Base-by-base conservation (phyloP, 148 eudicot species). In the Vaccinium vitisidaea region DNA sequence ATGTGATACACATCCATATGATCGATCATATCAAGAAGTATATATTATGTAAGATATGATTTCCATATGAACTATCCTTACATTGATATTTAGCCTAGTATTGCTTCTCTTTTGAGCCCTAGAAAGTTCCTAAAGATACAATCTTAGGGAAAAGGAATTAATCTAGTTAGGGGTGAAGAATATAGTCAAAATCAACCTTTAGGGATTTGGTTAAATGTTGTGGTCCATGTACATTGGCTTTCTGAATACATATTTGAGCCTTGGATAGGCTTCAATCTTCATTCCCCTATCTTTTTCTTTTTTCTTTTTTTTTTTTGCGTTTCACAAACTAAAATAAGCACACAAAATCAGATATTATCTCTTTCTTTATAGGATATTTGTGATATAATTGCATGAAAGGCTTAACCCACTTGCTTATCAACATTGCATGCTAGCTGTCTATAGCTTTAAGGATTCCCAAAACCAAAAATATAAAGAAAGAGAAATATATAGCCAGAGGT, bases 341-440 rank as follows among this genome's bases (percentile, higher is more conserved):
- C 27, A 63, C 70, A 23, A 63, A n/a, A 63, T 63, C 69, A 23
- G 30, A 23, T 65, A 3, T 23, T 65, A 10, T 23, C 30, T 65
- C 30, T 65, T 65, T 21, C 27, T 58, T 8, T 21, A 23, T 23
- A 8, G 14, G 13, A 63, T 0, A 23, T 9, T 6, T 55, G 3
- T 79, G 13, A 63, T n/a, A 63, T 16, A 16, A 58, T 63, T n/a
- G 69, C 69, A 63, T 2, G 30, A n/a, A 63, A 63, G 30, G 70
- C 30, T 63, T 23, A 63, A 59, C 65, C 65, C 27, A 3, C 70
- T 63, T 23, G 14, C 14, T 30, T 25, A 67, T 25, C 36, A 25
- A 77, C 50, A 55, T 48, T 81, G 84, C 87, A 81, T 75, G 84
- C 84, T 75, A 85, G 87, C 87, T 85, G 84, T 85, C 87, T 75